Evolutionary conservation across 1,284 basidiomycete species (phyloP).

Genomic region (Waitea zeae): DNA sequence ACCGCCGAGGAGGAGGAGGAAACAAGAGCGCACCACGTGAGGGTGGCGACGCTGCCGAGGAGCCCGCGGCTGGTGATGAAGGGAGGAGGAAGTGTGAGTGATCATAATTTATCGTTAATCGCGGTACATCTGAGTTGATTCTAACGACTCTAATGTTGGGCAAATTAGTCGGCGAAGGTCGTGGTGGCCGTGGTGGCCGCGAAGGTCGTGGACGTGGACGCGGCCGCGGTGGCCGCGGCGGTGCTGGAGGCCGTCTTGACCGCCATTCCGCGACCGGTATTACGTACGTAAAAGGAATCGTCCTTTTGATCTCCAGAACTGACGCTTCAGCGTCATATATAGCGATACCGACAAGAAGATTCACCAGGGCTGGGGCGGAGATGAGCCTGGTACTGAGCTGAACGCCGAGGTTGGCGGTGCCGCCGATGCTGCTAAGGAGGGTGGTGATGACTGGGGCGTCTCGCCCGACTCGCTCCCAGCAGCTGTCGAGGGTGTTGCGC

Average conservation of each 20-base stretch:
- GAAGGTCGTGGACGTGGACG: constrained; percentile 26
- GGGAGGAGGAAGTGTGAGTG: constrained; percentile 33
- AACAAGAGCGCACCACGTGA: constrained; percentile 15
- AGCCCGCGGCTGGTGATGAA: constrained; percentile 22
- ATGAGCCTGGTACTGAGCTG: constrained; percentile 65
- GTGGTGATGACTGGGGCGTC: constrained; percentile 21
- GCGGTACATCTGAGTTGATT: constrained; percentile 8
- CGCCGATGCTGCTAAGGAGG: constrained; percentile 22
- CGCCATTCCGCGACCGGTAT: constrained; percentile 73
- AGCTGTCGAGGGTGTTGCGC: constrained; percentile 13
- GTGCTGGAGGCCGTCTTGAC: constrained; percentile 45
- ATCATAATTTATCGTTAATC: constrained; percentile 2
- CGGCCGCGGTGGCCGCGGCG: constrained; percentile 28
- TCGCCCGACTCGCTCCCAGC: constrained; percentile 14
- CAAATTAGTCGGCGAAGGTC: too few species aligned
- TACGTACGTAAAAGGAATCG: constrained; percentile 24
- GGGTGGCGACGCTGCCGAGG: constrained; percentile 19
- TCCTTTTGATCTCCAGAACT: constrained; percentile 6
- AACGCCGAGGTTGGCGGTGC: constrained; percentile 47
- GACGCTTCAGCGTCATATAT: constrained; percentile 5
- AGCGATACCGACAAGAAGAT: constrained; percentile 88
- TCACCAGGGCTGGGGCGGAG: constrained; percentile 83
- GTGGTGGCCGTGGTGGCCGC: constrained; percentile 31
- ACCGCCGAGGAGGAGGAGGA: constrained; percentile 35
- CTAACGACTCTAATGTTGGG: too few species aligned